A percentile compares a stretch with the other conserved stretches of the same genome.
Conservation (phyloP, 1,139 yeast species). For the Geotrichum citri-aurantii region DNA sequence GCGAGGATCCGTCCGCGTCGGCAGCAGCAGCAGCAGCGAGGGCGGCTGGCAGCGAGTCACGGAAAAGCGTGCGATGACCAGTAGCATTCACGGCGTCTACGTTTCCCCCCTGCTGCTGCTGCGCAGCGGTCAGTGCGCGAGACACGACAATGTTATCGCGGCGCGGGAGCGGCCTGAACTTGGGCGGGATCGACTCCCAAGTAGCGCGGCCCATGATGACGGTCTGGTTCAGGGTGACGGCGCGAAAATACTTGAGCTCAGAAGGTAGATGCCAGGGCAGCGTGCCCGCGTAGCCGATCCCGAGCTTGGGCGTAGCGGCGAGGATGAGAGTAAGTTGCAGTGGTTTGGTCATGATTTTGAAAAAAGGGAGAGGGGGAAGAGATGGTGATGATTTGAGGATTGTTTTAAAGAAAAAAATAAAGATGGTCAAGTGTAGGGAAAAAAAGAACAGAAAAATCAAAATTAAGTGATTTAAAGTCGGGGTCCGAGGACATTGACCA, state of each 20-base stretch:
- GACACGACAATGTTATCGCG: constrained; percentile 75
- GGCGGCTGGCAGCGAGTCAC: constrained; percentile 39
- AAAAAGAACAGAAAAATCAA: too few species aligned
- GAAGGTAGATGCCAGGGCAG: constrained; percentile 84
- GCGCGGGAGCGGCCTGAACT: constrained; percentile 74
- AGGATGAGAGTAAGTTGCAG: constrained; percentile 45
- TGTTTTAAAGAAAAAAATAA: neutral
- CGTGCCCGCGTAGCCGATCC: constrained; percentile 76
- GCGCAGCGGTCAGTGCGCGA: constrained; percentile 34
- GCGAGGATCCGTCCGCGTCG: constrained; percentile 1
- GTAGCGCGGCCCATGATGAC: constrained; percentile 96
- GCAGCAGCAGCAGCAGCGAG: constrained; percentile 20
- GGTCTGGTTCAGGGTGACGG: constrained; percentile 67
- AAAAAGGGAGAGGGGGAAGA: neutral
- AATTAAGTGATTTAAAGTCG: too few species aligned
- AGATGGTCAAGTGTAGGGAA: too few species aligned
- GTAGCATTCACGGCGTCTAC: too few species aligned
- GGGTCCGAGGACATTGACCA: too few species aligned
- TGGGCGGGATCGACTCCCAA: constrained; percentile 87
- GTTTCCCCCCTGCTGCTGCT: too few species aligned
- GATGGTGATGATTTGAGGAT: neutral
- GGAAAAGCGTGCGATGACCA: constrained; percentile 34
- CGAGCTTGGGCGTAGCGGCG: constrained; percentile 79
- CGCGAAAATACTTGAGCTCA: constrained; percentile 81
- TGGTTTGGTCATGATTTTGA: neutral